Evolutionary conservation across 2,329 filamentous ascomycete genomes (phyloP), one percentile per base, ranked within the genome.

Genomic region (Pseudogymnoascus sp.): DNA sequence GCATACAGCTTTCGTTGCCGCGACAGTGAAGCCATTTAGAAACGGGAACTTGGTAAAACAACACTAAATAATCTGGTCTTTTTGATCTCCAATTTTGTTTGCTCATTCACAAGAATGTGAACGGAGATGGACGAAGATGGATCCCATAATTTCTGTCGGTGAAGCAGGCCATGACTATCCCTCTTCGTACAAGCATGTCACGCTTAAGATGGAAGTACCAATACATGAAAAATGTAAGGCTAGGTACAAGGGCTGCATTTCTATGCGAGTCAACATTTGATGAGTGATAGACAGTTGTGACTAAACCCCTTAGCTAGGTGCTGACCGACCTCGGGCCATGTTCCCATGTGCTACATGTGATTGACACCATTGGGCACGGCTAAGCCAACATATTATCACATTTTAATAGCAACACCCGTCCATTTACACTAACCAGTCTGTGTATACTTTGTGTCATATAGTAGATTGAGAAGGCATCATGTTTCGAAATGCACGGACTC

Each of bases 331-430:
- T 53, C 47, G 47, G 47, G 13, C 47, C 47, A 8, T 31, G 8
- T n/a, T 31, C 26, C 47, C 47, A 53, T 53, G 47, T 53, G 47
- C n/a, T 31, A 16, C 47, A 53, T 53, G 47, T 53, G 47, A 53
- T 53, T 53, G 47, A 53, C 31, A 16, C 26, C 14, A 53, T 53
- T 53, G 47, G 47, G 47, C 47, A 11, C 26, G 16, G 31, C 47
- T 31, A 53, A 53, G 47, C 26, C 47, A 8, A 53, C 16, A n/a
- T 8, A 53, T 16, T 53, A 31, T 53, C 47, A 53, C 8, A 53
- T 31, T 53, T 31, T 53, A 16, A 53, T 24, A 14, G 4, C 47
- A n/a, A 53, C 26, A 53, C 26, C 47, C 26, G n/a, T n/a, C 26
- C 26, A 19, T 19, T 19, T 13, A 31, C 26, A 31, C 14, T n/a